These are phyloP conservation scores for Royoungia palumana DNA, from an alignment of 768 basidiomycete genomes.

Conservation along the genomic window DNA sequence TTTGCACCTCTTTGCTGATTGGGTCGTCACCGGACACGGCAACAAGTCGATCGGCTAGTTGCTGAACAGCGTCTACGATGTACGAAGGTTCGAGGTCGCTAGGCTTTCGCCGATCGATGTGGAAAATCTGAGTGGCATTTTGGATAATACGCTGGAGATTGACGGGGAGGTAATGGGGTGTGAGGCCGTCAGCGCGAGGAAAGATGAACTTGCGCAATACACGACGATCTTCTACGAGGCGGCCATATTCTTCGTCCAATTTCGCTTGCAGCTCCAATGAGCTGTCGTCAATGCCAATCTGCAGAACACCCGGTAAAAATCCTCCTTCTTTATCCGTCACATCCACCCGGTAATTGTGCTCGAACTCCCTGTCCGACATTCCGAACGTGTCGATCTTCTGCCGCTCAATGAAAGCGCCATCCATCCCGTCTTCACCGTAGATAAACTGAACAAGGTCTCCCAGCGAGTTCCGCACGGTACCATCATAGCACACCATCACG, in stretches of 20 bases:
- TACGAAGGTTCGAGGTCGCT: slow-evolving; percentile 88
- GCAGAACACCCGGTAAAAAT: slow-evolving; percentile 75
- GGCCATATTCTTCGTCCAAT: slow-evolving; percentile 74
- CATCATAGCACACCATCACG: slow-evolving; percentile 96
- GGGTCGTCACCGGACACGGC: slow-evolving; percentile 85
- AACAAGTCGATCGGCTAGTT: slow-evolving; percentile 71
- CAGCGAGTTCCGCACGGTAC: slow-evolving; percentile 94
- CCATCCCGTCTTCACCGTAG: slow-evolving; percentile 99
- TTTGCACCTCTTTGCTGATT: slow-evolving; percentile 74
- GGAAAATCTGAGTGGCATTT: slow-evolving; percentile 95
- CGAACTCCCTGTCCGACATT: slow-evolving; percentile 77
- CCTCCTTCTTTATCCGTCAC: slow-evolving; percentile 80
- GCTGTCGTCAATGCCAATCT: slow-evolving; percentile 84
- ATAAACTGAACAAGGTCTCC: slow-evolving; percentile 95
- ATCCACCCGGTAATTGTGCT: slow-evolving; percentile 92
- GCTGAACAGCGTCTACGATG: slow-evolving; percentile 76
- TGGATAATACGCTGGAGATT: slow-evolving; percentile 94
- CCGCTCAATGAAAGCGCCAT: slow-evolving; percentile 95
- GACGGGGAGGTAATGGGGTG: slow-evolving; percentile 87
- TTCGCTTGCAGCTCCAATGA: slow-evolving; percentile 79
- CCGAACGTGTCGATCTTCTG: slow-evolving; percentile 90
- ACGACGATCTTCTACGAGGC: slow-evolving; percentile 69
- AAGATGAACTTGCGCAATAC: slow-evolving; percentile 82
- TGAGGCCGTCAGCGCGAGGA: slow-evolving; percentile 64
- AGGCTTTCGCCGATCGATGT: slow-evolving; percentile 90